Base-by-base conservation (phyloP, 331 rosid species). In the Malus hybrid region DNA sequence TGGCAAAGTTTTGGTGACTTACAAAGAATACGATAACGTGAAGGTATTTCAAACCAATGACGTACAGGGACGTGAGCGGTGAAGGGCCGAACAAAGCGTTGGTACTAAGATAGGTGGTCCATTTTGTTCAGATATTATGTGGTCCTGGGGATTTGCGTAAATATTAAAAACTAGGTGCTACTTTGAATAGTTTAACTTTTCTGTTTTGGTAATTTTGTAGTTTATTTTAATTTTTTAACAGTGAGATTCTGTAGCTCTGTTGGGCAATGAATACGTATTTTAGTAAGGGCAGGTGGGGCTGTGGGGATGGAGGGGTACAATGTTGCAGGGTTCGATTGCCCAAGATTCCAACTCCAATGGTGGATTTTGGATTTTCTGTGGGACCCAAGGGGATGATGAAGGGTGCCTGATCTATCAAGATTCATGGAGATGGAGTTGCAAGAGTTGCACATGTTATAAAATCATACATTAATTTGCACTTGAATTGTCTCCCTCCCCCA, bases 211-310 rank as follows among this genome's bases (percentile, higher is more conserved):
- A 22, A 52, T 10, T 8, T 29, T 50, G 10, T 39, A 39, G 46
- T 39, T 39, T 39, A 2, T 36, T 29, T 22, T 6, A 20, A 7
- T 18, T 18, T 14, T 52, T n/a, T 34, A 0, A 61, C 42, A 1
- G 52, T 66, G 69, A 62, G 78, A 71, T 79, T 66, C 76, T 71
- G 18, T 75, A 33, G 2, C 16, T 62, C 74, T 36, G 42, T 39
- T 39, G 46, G 46, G 46, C 46, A 39, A 9, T 39, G 46, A 39
- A 39, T 2, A 39, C 9, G 46, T 39, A 39, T 3, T 15, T 16
- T 34, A 60, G 48, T 26, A 19, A 4, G 22, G 60, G 77, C 58
- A 60, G 71, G 24, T 1, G 24, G 24, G 24, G 24, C 24, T 24
- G 72, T 7, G 48, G 42, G 74, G 46, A 12, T 0, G 44, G 44